phyloP scores from a whole-genome alignment of 306 rosid species.

The Fagus crenata region DNA sequence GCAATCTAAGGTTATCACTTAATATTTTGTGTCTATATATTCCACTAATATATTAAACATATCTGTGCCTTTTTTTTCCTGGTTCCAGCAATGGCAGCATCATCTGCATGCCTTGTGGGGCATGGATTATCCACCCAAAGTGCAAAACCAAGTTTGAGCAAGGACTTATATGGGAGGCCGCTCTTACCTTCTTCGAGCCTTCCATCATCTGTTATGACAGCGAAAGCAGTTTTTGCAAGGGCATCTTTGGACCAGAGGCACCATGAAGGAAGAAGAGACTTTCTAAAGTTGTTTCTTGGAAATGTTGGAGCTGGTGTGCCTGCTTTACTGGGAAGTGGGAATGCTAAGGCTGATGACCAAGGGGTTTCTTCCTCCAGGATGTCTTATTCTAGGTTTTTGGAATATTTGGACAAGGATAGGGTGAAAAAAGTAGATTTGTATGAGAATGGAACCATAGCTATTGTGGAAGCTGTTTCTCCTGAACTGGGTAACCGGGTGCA shows the following conservation, averaged over 20 bases:
- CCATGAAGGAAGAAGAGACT: slow-evolving; percentile 75
- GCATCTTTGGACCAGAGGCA: slow-evolving; percentile 60
- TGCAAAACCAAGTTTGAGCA: slow-evolving; percentile 49
- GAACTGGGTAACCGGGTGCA: slow-evolving; percentile 88
- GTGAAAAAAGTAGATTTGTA: slow-evolving; percentile 87
- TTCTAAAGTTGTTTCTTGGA: slow-evolving; percentile 70
- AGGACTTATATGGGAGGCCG: slow-evolving; percentile 54
- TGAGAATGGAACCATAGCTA: slow-evolving; percentile 89
- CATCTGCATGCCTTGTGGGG: slow-evolving; percentile 80
- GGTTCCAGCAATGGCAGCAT: slow-evolving; percentile 63
- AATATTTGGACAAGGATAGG: slow-evolving; percentile 86
- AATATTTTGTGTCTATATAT: neutral
- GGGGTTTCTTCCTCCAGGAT: slow-evolving; percentile 88
- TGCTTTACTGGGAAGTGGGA: slow-evolving; percentile 60
- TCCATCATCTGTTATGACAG: slow-evolving; percentile 43
- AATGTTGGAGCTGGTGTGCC: slow-evolving; percentile 67
- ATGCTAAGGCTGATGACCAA: slow-evolving; percentile 86
- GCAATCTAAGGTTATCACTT: neutral
- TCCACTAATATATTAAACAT: neutral
- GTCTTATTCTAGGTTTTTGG: slow-evolving; percentile 97
- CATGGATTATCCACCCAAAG: slow-evolving; percentile 52
- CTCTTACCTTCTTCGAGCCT: slow-evolving; percentile 40
- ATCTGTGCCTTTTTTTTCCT: neutral
- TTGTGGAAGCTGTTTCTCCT: slow-evolving; percentile 90
- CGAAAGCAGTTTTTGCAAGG: slow-evolving; percentile 41